These are phyloP conservation scores for Annona cherimola DNA, from an alignment of 164 flowering plant species.

Conservation along the genomic window DNA sequence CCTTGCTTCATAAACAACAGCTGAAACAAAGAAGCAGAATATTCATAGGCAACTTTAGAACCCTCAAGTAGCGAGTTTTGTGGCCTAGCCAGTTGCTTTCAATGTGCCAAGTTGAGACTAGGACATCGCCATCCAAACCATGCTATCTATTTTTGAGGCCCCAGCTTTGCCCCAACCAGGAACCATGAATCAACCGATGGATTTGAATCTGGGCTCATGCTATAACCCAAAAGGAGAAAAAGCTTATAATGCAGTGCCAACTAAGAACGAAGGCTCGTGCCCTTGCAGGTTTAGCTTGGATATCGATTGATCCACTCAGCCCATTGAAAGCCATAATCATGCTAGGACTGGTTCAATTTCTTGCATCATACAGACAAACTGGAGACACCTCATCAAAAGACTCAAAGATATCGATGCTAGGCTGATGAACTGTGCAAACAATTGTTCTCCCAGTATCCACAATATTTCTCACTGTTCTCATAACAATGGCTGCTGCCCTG, in stretches of 20 bases:
- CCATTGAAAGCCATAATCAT: neutral
- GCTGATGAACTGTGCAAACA: slow-evolving; percentile 98
- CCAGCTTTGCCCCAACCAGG: neutral
- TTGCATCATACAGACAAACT: slow-evolving; percentile 1
- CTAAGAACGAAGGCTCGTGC: neutral
- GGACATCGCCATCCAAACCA: neutral
- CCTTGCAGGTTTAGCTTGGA: neutral
- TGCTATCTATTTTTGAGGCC: neutral
- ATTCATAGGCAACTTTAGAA: neutral
- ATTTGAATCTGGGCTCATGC: neutral
- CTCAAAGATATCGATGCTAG: slow-evolving; percentile 98
- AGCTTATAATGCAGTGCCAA: neutral
- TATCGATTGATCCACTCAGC: neutral
- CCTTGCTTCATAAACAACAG: slow-evolving; percentile 94
- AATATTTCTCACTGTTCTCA: slow-evolving; percentile 98
- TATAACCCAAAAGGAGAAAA: neutral
- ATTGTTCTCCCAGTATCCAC: slow-evolving; percentile 97
- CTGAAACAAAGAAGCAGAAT: slow-evolving; percentile 31
- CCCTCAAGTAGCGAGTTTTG: neutral
- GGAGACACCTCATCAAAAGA: slow-evolving; percentile 92
- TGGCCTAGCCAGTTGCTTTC: neutral
- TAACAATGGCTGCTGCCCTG: slow-evolving; percentile 96
- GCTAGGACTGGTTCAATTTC: neutral
- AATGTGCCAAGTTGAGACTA: neutral
- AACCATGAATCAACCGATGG: neutral